Base-by-base conservation (phyloP, 2,329 filamentous ascomycete genomes). In the Tolypocladium nubicola region DNA sequence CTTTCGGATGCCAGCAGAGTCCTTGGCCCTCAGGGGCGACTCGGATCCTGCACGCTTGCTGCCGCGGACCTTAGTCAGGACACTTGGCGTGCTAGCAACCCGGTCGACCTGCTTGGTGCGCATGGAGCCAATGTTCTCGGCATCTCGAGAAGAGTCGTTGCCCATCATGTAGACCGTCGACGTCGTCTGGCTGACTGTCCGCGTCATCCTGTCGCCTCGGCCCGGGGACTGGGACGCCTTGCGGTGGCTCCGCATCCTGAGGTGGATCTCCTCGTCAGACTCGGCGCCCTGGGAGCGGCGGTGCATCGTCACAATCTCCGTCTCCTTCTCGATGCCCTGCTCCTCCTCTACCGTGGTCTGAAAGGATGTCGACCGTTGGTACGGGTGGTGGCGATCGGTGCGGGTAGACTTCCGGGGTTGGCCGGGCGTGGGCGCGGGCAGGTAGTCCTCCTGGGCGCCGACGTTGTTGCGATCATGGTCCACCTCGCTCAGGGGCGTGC, bases 341-440 rank as follows among this genome's bases (percentile, higher is more conserved):
- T 81, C 75, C 60, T 82, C 82, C 57, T 76, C 76, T 2, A 70
- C 65, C 9, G 71, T 69, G 9, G 72, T 70, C 30, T 74, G 73
- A 54, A 74, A 70, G 37, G 81, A 69, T 62, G 78, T 71, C 30
- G 79, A 80, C 57, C 86, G 80, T 55, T 84, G 75, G 71, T 92
- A 89, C 13, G 87, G 84, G 70, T 92, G 83, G 64, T 90, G 87
- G 33, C 87, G 84, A 65, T 92, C 90, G 59, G 85, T 81, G 57
- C 90, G 85, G 62, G 86, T 87, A 19, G 88, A 88, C 79, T 99
- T 97, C 61, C 94, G 85, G 35, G 94, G 94, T 71, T 99, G 94
- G 2, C 94, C 94, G 0, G 94, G 94, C 5, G 94, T 99, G 3
- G 94, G 94, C 0, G 92, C 93, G 3, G 94, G 94, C 6, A 99